Conservation (phyloP, 2,329 filamentous ascomycete genomes). For the Phoma sp. region DNA sequence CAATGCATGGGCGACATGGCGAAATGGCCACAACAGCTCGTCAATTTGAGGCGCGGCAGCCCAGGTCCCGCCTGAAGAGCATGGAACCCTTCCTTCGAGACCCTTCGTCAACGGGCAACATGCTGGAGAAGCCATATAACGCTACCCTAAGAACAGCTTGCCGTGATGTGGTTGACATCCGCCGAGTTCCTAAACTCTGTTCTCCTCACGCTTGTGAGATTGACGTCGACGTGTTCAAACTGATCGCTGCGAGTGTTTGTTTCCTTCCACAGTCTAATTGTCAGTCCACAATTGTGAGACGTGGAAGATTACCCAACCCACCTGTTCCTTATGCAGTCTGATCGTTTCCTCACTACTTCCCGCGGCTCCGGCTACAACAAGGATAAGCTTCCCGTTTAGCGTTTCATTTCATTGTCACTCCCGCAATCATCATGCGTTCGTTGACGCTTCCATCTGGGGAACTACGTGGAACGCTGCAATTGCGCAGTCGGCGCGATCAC, state of each 20-base stretch:
- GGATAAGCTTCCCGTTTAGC: conserved; percentile 8
- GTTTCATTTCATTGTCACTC: conserved; percentile 10
- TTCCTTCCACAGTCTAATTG: conserved; percentile 1
- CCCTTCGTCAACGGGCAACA: background rate
- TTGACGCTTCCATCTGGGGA: conserved; percentile 11
- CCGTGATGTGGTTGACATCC: background rate
- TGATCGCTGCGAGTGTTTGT: background rate
- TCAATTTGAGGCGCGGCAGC: conserved; percentile 15
- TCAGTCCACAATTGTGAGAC: conserved; percentile 19
- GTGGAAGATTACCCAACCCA: conserved; percentile 10
- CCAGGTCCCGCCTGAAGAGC: conserved; percentile 8
- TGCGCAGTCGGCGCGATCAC: background rate
- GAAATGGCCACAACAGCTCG: conserved; percentile 13
- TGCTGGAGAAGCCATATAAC: background rate
- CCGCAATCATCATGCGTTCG: conserved; percentile 10
- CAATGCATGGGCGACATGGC: conserved; percentile 10
- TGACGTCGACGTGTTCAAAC: background rate
- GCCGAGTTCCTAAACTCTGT: background rate
- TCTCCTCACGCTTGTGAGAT: background rate
- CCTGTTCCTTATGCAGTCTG: conserved; percentile 10
- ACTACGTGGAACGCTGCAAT: background rate
- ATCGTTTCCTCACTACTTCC: background rate
- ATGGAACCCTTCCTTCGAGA: conserved; percentile 14
- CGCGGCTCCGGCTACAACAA: conserved; percentile 2
- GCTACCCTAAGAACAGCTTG: background rate